Evolutionary conservation across 176 grass and related monocot genomes (phyloP).

Genomic region (Themeda triandra): DNA sequence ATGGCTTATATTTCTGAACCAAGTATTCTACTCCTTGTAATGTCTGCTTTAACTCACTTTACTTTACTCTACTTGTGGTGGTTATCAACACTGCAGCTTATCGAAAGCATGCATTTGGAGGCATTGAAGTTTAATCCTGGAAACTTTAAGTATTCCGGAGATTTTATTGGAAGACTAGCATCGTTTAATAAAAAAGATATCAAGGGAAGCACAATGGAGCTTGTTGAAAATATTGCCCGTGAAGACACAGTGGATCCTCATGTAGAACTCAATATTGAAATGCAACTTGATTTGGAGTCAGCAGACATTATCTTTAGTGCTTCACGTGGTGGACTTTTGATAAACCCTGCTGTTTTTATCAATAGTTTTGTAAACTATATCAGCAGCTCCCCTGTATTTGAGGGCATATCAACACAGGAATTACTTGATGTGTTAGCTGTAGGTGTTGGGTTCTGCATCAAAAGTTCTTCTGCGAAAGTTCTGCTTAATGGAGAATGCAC

Average conservation of each 20-base stretch:
- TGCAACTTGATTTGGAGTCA: constrained; percentile 58
- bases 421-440: constrained; percentile 37
- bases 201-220: constrained; percentile 22
- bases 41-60: constrained; percentile 9
- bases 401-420: constrained; percentile 22
- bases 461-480: constrained; percentile 52
- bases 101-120: constrained; percentile 38
- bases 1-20: constrained; percentile 16
- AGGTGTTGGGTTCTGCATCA: constrained; percentile 59
- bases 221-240: constrained; percentile 26
- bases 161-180: constrained; percentile 51
- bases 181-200: constrained; percentile 38
- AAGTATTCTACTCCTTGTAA: constrained; percentile 2
- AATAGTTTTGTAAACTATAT: constrained; percentile 34
- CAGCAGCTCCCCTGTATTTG: constrained; percentile 30
- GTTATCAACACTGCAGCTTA: constrained; percentile 41
- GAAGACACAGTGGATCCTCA: constrained; percentile 11
- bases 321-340: constrained; percentile 38
- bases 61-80: not conserved
- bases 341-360: constrained; percentile 18
- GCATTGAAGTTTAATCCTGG: constrained; percentile 29
- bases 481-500: constrained; percentile 40
- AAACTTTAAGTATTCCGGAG: constrained; percentile 51
- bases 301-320: constrained; percentile 48
- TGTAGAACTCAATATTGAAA: constrained; percentile 40